Evolutionary conservation across 306 rosid species (phyloP).

Genomic region (Pyrus pyrifolia): DNA sequence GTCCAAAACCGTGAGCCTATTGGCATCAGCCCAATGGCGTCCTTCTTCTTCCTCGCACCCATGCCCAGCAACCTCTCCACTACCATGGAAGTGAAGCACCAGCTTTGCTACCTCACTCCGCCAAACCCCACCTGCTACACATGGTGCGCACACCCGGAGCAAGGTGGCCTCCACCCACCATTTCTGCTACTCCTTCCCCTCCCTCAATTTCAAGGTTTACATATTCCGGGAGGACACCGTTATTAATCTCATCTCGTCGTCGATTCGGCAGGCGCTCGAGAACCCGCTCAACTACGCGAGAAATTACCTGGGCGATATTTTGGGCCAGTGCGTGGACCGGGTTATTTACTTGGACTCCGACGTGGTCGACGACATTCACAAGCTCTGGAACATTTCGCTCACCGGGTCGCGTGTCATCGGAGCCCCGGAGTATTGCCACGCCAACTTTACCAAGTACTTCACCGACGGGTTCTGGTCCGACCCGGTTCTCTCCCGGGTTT

Average conservation of each 20-base stretch:
- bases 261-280: conserved; percentile 71
- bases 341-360: conserved; percentile 85
- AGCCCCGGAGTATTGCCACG: conserved; percentile 94
- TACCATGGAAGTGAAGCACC: no score
- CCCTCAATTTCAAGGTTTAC: conserved; percentile 75
- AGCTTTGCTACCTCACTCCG: no score
- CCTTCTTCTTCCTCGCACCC: no score
- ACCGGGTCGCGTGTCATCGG: conserved; percentile 56
- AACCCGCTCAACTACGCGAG: conserved; percentile 93
- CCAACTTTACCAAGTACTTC: conserved; percentile 90
- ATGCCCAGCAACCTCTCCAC: no score
- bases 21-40: no score
- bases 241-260: conserved; percentile 72
- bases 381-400: conserved; percentile 63
- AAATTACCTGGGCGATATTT: conserved; percentile 77
- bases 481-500: conserved; percentile 64
- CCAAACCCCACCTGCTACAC: no score
- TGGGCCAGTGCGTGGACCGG: conserved; percentile 63
- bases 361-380: no score
- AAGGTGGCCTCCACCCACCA: no score
- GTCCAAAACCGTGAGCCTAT: no score
- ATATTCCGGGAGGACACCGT: conserved; percentile 83
- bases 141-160: no score
- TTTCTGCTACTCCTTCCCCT: no score
- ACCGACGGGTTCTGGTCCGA: conserved; percentile 76